phyloP scores from a whole-genome alignment of 495 filamentous ascomycete species.

The Penicillium macrosclerotiorum region DNA sequence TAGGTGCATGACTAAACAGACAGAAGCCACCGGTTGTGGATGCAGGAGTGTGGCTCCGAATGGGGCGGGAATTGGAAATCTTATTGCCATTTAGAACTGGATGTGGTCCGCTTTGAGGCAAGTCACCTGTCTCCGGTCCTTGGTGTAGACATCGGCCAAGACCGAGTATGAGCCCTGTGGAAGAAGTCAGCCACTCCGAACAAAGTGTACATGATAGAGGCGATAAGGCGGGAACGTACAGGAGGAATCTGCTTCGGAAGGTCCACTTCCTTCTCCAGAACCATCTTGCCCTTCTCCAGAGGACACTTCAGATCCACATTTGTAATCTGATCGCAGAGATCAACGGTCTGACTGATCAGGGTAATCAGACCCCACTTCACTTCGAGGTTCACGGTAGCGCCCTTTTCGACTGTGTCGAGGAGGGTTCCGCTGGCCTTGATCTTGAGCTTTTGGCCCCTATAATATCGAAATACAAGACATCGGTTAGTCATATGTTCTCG shows the following conservation, averaged over 20 bases:
- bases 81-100: conserved; percentile 32
- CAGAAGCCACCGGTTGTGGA: conserved; percentile 14
- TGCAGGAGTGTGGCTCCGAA: conserved; percentile 5
- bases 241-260: conserved; percentile 86
- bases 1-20: conserved; percentile 1
- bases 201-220: neutral
- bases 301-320: conserved; percentile 91
- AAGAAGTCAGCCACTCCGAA: conserved; percentile 5
- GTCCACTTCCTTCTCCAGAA: conserved; percentile 75
- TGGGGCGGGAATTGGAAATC: conserved; percentile 6
- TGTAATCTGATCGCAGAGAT: conserved; percentile 83
- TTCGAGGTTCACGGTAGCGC: conserved; percentile 72
- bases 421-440: conserved; percentile 78
- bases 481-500: conserved; percentile 10
- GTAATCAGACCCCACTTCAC: conserved; percentile 93
- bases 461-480: neutral
- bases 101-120: conserved; percentile 67
- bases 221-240: conserved; percentile 67
- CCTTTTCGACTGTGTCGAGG: conserved; percentile 63
- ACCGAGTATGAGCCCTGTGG: conserved; percentile 85
- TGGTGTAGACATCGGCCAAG: conserved; percentile 74
- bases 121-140: conserved; percentile 67
- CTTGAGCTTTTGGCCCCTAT: conserved; percentile 72
- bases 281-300: conserved; percentile 69
- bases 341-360: conserved; percentile 71